Evolutionary conservation across 495 filamentous ascomycete species (phyloP), one percentile per base, ranked within the genome.

Genomic region (Letharia lupina): DNA sequence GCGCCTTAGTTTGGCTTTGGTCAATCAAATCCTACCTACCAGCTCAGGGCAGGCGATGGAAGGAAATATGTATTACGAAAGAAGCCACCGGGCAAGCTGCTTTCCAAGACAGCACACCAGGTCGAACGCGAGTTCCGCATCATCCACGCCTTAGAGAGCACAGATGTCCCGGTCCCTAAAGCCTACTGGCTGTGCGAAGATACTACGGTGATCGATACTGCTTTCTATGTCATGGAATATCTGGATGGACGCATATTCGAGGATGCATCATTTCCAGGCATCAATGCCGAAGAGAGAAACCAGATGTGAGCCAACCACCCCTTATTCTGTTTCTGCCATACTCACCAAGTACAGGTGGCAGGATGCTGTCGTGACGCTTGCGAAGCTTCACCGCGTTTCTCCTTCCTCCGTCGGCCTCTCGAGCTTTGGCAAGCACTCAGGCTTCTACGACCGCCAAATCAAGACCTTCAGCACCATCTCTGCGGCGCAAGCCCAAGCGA

Each of bases 181-280:
- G 84, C 91, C 4, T 87, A 91, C 73, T 90, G 88, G 72, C 84
- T 98, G 16, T 98, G 94, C 77, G 85, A 92, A 70, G 93, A 98
- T 74, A 71, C 74, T 45, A 76, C 70, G 45, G 84, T 98, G 6
- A 79, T 98, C 69, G 94, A 91, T 35, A 98, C 92, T 6, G 83
- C 90, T 18, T 98, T 98, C 76, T 98, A 97, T 76, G 89, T 98
- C 67, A 97, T 98, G 93, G 85, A 89, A 68, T 97, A 93, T 73
- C 79, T 97, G 61, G 89, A 93, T 71, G 93, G 93, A 28, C 86
- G 94, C 68, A 95, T 96, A 72, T 90, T 96, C 73, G 89, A 91
- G 68, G 90, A 98, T 76, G 87, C 92, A 8, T 80, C 88, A 5
- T 84, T 98, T 72, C 94, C 92, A 11, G 84, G 77, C 5, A 88